Evolutionary conservation across 352 stramenopile species (phyloP).

Genomic region (Blastocystis sp.): DNA sequence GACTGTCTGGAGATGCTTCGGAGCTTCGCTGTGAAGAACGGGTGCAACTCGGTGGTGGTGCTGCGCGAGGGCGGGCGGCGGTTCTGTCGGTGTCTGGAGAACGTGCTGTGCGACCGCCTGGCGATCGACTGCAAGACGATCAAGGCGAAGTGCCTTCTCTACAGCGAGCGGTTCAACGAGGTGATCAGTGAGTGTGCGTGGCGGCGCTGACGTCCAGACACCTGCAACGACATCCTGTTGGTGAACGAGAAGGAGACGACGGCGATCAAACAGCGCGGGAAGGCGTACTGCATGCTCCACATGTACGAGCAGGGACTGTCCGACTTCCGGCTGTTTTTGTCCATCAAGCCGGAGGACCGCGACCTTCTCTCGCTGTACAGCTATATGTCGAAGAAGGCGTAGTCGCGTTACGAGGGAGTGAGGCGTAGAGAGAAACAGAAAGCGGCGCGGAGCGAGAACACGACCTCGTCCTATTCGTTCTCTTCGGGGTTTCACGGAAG

Average conservation of each 20-base stretch:
- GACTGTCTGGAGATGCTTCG: constrained; percentile 1
- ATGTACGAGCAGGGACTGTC: constrained; percentile 51
- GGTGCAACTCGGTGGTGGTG: background rate
- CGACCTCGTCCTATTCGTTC: constrained; percentile 10
- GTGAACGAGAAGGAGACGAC: background rate
- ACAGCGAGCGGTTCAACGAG: constrained; percentile 7
- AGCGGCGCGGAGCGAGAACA: background rate
- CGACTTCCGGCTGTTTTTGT: constrained; percentile 14
- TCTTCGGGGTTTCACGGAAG: background rate
- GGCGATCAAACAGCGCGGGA: background rate
- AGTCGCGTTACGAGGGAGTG: background rate
- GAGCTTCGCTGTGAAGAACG: background rate
- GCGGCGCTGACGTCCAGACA: background rate
- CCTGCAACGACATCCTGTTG: background rate
- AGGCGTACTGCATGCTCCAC: constrained; percentile 9
- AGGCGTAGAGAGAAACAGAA: background rate
- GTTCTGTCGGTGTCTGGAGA: constrained; percentile 39
- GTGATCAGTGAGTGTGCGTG: constrained; percentile 14
- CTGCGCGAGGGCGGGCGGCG: background rate
- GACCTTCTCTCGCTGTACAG: background rate
- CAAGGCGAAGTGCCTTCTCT: background rate
- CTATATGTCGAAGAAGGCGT: constrained; percentile 26
- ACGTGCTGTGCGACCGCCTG: constrained; percentile 28
- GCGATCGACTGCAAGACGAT: background rate
- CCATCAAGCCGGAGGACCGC: background rate